A percentile compares a stretch with the other conserved stretches of the same genome.
Evolutionary conservation across 1,284 basidiomycete genomes (phyloP).

Genomic region (Fomitiporia mediterranea): DNA sequence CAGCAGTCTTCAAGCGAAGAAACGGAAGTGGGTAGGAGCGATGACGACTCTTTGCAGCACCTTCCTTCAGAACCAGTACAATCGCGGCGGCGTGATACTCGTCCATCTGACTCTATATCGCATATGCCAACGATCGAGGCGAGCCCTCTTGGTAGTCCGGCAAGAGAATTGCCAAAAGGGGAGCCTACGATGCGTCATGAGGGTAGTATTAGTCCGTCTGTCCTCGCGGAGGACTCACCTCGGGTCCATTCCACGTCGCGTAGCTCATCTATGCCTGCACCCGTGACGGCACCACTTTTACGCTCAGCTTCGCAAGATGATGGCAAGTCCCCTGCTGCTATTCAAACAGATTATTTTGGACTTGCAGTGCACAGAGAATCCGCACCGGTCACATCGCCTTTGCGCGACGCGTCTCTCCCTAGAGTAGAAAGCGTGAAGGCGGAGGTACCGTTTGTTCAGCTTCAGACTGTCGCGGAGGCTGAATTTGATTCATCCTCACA

Average conservation of each 20-base stretch:
- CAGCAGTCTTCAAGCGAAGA: slow-evolving; percentile 17
- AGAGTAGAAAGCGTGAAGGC: neutral
- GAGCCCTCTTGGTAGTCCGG: slow-evolving; percentile 13
- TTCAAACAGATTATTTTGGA: slow-evolving; percentile 14
- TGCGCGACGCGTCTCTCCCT: neutral
- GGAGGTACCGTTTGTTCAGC: neutral
- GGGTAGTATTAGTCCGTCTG: neutral
- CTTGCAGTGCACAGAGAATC: slow-evolving; percentile 4
- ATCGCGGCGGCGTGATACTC: neutral
- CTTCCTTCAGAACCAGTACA: slow-evolving; percentile 14
- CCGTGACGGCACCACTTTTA: slow-evolving; percentile 9
- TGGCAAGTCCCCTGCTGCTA: neutral
- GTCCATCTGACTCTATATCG: neutral
- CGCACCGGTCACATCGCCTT: neutral
- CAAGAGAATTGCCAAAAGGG: slow-evolving; percentile 1
- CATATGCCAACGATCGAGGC: slow-evolving; percentile 16
- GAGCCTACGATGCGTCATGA: neutral
- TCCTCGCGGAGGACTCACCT: neutral
- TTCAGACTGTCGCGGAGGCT: neutral
- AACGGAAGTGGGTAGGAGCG: slow-evolving; percentile 12
- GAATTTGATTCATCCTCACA: slow-evolving; percentile 2
- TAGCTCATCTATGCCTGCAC: slow-evolving; percentile 15
- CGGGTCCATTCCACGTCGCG: neutral
- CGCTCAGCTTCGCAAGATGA: slow-evolving; percentile 12
- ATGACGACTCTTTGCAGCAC: slow-evolving; percentile 4